Evolutionary conservation across 2,329 filamentous ascomycete species (phyloP).

Genomic region (Dichotomopilus funicola): DNA sequence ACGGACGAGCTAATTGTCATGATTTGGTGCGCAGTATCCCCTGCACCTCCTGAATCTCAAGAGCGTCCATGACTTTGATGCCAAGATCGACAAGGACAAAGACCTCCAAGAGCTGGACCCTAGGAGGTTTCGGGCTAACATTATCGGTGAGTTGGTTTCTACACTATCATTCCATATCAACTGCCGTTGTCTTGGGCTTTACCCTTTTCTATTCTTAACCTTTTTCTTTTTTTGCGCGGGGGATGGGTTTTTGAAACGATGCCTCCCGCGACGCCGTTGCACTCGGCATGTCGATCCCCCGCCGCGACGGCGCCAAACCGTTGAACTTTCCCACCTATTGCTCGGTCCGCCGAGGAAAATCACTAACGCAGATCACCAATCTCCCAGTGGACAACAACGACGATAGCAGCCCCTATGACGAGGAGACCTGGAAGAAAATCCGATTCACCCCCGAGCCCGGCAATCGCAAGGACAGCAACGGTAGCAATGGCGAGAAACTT

Average conservation of each 20-base stretch:
- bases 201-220: not conserved
- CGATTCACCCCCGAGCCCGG: conserved; percentile 43
- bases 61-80: conserved; percentile 56
- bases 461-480: conserved; percentile 18
- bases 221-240: not conserved
- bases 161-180: not conserved
- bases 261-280: too few relatives aligned
- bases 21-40: conserved; percentile 47
- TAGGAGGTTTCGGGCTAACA: conserved; percentile 63
- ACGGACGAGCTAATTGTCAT: not conserved
- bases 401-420: conserved; percentile 46
- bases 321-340: too few relatives aligned
- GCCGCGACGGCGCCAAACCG: too few relatives aligned
- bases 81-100: conserved; percentile 46
- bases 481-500: conserved; percentile 31
- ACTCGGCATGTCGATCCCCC: too few relatives aligned
- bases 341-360: too few relatives aligned
- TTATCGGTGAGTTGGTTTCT: conserved; percentile 50
- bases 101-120: conserved; percentile 49
- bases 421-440: conserved; percentile 63
- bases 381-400: conserved; percentile 16
- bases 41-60: conserved; percentile 61
- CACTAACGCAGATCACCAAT: not conserved
- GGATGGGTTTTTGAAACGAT: not conserved
- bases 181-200: too few relatives aligned